Base-by-base conservation (phyloP, 2,329 filamentous ascomycete species). In the Colletotrichum filicis region DNA sequence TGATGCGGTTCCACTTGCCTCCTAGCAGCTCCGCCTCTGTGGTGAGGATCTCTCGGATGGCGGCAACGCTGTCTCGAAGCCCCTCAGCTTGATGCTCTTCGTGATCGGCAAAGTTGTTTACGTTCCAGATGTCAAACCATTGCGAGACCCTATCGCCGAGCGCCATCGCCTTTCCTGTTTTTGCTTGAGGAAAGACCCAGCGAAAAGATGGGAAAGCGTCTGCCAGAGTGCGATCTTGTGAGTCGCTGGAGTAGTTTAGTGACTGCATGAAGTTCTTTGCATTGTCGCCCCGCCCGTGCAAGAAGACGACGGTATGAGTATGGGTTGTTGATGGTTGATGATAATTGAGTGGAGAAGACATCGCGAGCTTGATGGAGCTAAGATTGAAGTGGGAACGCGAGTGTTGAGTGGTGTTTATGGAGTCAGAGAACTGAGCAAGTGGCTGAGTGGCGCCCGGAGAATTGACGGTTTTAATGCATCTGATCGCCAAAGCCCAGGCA, bases 71-170 rank as follows among this genome's bases (percentile, higher is more conserved):
- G 11, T 85, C 83, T 42, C 76, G 77, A 12, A 89, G 76, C 0
- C 86, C 86, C 0, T 78, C 74, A 0, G 77, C 77, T 75, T 88
- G 86, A 5, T 86, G 71, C 3, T 86, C 83, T 71, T 88, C 85
- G 19, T 79, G 76, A n/a, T 84, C 79, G 1, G 79, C 61, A 19
- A 85, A 83, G 68, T 85, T 78, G 22, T 79, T 75, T 0, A 83
- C 79, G 62, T 85, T 84, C 80, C 82, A 86, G 46, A 88, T 81
- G 76, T 89, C 87, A 76, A 89, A 89, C 87, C 87, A 89, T 75
- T 87, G 85, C 9, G 83, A 80, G 68, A 32, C 32, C 16, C 30
- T 56, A 11, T 62, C 57, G 19, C 35, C 2, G 8, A 66, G 72
- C 5, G 65, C 71, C 66, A 81, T 79, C 58, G 78, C 76, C 62